These are phyloP conservation scores for Solanum phureja DNA, from an alignment of 257 asterid species.

Conservation along the genomic window DNA sequence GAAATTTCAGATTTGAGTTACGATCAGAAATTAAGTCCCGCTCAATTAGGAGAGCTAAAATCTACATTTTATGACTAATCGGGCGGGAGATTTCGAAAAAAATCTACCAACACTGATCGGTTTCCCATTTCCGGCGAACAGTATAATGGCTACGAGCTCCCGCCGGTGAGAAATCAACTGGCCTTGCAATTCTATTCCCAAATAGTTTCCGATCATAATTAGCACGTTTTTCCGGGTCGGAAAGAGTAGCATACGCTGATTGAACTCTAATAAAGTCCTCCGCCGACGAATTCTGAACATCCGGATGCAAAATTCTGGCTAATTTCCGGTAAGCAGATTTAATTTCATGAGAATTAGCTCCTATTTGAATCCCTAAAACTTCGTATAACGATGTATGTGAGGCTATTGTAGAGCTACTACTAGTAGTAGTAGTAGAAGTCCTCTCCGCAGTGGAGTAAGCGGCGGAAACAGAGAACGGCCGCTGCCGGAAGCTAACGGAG, in stretches of 20 bases:
- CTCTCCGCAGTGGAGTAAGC: constrained; percentile 29
- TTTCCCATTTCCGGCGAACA: constrained; percentile 59
- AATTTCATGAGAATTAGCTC: constrained; percentile 17
- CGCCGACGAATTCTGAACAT: constrained; percentile 21
- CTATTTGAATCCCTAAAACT: constrained; percentile 12
- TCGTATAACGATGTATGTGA: constrained; percentile 40
- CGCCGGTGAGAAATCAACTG: constrained; percentile 1
- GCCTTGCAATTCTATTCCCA: constrained; percentile 17
- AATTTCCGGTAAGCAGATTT: constrained; percentile 21
- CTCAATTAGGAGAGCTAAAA: background rate
- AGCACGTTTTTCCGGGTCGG: constrained; percentile 71
- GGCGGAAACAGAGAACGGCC: constrained; percentile 23
- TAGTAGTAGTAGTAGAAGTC: background rate
- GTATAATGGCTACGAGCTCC: constrained; percentile 10
- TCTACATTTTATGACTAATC: background rate
- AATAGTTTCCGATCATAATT: constrained; percentile 38
- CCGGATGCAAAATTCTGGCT: constrained; percentile 25
- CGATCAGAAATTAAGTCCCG: background rate
- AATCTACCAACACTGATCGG: constrained; percentile 88
- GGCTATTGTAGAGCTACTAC: background rate
- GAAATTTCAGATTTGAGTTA: background rate
- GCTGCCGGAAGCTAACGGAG: background rate
- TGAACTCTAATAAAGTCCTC: constrained; percentile 64
- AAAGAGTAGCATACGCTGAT: constrained; percentile 70
- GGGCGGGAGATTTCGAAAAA: background rate